Evolutionary conservation across 768 basidiomycete species (phyloP), one percentile per base, ranked within the genome.

Genomic region (Dacryopinax spathularia): DNA sequence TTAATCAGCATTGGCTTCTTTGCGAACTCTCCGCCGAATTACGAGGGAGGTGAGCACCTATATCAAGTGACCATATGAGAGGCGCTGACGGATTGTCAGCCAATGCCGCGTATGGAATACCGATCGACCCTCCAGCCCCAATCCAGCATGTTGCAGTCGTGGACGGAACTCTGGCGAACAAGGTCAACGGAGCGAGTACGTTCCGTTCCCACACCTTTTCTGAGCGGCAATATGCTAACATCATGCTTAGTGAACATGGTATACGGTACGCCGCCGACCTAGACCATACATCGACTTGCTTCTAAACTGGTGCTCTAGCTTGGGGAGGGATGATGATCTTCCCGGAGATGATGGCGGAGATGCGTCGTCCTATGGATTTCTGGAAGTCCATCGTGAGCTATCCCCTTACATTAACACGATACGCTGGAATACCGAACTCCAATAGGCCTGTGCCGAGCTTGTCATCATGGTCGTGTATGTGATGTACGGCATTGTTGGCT

Each of bases 291-390:
- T 20, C 48, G 10, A 29, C 6, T 25, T 56, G 5, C 7, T 27
- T 27, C 25, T 22, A 9, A 22, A 20, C 9, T 22, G 31, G 3
- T 31, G 48, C 44, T 66, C 18, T 67, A 25, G 66, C 68, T 7
- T 68, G 63, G 34, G 65, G 65, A 44, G 66, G 66, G 1, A 62
- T 65, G 1, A 67, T 67, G 66, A 66, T 67, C 33, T 67, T 69
- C 63, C 61, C 64, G 0, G 66, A 56, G 29, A 72, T 84, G 73
- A 78, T 85, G 78, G 80, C 82, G 1, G 84, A 86, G 71, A 85
- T 86, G 84, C 76, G 79, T 25, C 77, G 84, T 6, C 84, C 84
- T 1, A 81, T 81, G 79, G 84, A 85, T 67, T 86, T 86, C 69
- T 84, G 82, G 81, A 84, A 84, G 68, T 82, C 80, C 34, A 84